These are phyloP conservation scores for Xylaria sp. DNA, from an alignment of 2,329 filamentous ascomycete genomes.

Conservation along the genomic window DNA sequence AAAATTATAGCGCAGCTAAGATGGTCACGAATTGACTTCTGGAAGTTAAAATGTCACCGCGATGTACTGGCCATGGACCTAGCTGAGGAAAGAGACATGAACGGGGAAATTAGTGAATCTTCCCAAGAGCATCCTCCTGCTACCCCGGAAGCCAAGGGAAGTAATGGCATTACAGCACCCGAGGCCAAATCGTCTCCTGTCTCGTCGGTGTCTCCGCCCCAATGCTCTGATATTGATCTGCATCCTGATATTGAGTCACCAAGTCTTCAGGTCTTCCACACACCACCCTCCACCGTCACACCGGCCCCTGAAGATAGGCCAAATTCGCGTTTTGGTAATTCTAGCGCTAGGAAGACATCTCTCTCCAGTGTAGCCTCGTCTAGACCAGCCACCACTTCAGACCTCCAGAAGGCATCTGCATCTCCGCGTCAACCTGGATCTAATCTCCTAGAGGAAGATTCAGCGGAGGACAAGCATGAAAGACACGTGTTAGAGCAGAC, in stretches of 20 bases:
- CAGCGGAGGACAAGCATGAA: constrained; percentile 73
- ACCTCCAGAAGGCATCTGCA: constrained; percentile 48
- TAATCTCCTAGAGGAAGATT: constrained; percentile 50
- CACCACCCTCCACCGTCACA: constrained; percentile 57
- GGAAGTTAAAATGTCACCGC: constrained; percentile 88
- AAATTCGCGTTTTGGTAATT: constrained; percentile 51
- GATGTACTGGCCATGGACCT: constrained; percentile 89
- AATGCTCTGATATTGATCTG: constrained; percentile 48
- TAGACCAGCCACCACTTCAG: constrained; percentile 48
- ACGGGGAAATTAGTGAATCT: constrained; percentile 49
- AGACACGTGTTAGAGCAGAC: constrained; percentile 74
- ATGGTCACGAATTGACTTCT: constrained; percentile 94
- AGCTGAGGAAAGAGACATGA: constrained; percentile 74
- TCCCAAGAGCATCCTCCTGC: constrained; percentile 37
- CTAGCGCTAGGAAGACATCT: constrained; percentile 55
- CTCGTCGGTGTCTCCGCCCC: constrained; percentile 48
- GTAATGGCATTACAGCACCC: constrained; percentile 50
- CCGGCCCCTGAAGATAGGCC: constrained; percentile 58
- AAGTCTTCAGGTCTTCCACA: constrained; percentile 60
- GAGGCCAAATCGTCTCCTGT: constrained; percentile 53
- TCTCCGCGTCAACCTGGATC: constrained; percentile 49
- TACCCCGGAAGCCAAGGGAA: constrained; percentile 52
- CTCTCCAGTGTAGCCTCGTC: constrained; percentile 57
- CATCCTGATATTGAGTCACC: constrained; percentile 54
- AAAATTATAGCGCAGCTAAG: constrained; percentile 88